These are phyloP conservation scores for Collybia mongolica DNA, from an alignment of 768 basidiomycete species.

Conservation along the genomic window DNA sequence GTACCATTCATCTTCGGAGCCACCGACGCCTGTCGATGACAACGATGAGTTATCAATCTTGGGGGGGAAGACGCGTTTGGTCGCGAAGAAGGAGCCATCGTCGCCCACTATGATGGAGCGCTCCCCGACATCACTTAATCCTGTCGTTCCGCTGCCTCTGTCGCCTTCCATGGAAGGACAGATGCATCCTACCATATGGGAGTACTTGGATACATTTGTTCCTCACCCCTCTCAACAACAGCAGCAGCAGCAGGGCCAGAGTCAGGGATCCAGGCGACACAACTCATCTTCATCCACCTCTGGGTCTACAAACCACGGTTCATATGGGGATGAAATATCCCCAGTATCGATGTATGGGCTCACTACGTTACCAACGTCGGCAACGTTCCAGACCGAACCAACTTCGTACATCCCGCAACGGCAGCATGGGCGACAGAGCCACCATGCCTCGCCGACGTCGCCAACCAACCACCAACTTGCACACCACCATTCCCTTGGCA, in stretches of 20 bases:
- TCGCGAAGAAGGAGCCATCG: constrained; percentile 57
- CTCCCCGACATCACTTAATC: constrained; percentile 71
- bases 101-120: constrained; percentile 57
- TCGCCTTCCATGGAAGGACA: constrained; percentile 46
- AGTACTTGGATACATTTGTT: constrained; percentile 66
- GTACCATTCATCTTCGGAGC: constrained; percentile 35
- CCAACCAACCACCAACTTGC: constrained; percentile 12
- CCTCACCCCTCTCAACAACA: constrained; percentile 9
- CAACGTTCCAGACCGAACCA: constrained; percentile 33
- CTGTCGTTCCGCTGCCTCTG: constrained; percentile 70
- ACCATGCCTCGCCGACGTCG: constrained; percentile 9
- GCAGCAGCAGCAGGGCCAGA: constrained; percentile 19
- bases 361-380: constrained; percentile 31
- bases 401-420: constrained; percentile 29
- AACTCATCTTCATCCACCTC: constrained; percentile 10
- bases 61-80: constrained; percentile 66
- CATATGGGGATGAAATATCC: constrained; percentile 30
- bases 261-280: constrained; percentile 11
- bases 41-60: constrained; percentile 64
- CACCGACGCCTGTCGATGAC: constrained; percentile 44
- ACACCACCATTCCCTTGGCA: constrained; percentile 20
- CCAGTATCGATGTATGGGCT: constrained; percentile 48
- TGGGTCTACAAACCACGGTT: constrained; percentile 8
- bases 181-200: constrained; percentile 62
- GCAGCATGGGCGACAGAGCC: constrained; percentile 20